Evolutionary conservation across 1,139 yeast genomes (phyloP).

Genomic region (Nadsonia starkeyi-henricii): DNA sequence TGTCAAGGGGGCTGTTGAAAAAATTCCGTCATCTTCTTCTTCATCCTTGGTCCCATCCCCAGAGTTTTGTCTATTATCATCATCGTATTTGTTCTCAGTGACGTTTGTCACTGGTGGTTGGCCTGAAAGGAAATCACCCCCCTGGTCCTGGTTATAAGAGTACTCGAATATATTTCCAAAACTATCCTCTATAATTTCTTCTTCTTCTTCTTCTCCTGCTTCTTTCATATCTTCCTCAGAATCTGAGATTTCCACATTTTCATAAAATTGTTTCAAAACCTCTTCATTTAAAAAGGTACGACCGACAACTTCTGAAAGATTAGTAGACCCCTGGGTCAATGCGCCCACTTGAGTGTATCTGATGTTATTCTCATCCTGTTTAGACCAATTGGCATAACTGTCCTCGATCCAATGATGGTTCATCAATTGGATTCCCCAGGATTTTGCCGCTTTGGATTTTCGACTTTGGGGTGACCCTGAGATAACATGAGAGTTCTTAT

Average conservation of each 20-base stretch:
- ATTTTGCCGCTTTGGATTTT: constrained; percentile 58
- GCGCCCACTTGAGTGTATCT: constrained; percentile 37
- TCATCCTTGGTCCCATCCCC: constrained; percentile 5
- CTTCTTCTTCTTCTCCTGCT: too few species aligned
- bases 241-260: constrained; percentile 8
- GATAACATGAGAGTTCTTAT: constrained; percentile 54
- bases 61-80: not conserved
- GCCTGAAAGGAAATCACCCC: constrained; percentile 2
- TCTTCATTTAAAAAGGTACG: constrained; percentile 32
- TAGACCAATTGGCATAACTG: constrained; percentile 46
- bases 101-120: not conserved
- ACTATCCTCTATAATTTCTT: not conserved
- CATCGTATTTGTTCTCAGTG: not conserved
- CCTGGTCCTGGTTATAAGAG: constrained; percentile 1
- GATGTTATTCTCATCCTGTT: constrained; percentile 31
- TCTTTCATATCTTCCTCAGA: constrained; percentile 3
- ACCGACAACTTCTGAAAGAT: constrained; percentile 36
- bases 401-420: constrained; percentile 92
- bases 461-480: constrained; percentile 57
- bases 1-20: not conserved
- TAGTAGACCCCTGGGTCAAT: constrained; percentile 15
- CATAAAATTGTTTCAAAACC: constrained; percentile 32
- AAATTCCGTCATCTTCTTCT: constrained; percentile 4
- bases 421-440: constrained; percentile 48
- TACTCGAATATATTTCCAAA: constrained; percentile 2